A percentile compares a stretch with the other conserved stretches of the same genome.
phyloP scores from a whole-genome alignment of 1,139 yeast species.

The Pichia sp. region DNA sequence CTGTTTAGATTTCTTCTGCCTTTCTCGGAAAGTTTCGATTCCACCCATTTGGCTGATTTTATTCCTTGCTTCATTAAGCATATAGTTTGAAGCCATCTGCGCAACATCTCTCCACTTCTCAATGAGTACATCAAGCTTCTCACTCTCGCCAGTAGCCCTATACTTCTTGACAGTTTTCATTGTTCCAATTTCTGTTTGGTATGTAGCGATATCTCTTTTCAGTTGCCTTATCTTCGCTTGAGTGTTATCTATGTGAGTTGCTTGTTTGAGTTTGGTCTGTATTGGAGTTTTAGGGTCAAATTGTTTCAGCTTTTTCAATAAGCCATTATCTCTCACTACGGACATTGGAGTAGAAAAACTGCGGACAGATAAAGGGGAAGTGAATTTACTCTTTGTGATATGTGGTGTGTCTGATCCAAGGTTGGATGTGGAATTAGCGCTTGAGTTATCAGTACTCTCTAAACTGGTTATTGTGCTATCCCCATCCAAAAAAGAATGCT shows the following conservation, averaged over 20 bases:
- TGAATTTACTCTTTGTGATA: not conserved
- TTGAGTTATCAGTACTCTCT: too few relatives aligned
- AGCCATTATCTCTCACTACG: constrained; percentile 11
- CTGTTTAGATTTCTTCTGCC: constrained; percentile 29
- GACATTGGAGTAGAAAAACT: constrained; percentile 21
- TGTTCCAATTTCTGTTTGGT: constrained; percentile 25
- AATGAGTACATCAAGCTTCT: constrained; percentile 26
- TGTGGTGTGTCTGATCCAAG: constrained; percentile 4
- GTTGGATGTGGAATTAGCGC: constrained; percentile 1
- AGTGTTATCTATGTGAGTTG: constrained; percentile 9
- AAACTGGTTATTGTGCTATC: constrained; percentile 1
- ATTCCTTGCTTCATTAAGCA: constrained; percentile 33
- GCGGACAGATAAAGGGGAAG: constrained; percentile 14
- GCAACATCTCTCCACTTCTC: constrained; percentile 39
- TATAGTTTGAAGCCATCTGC: constrained; percentile 35
- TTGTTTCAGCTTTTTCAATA: too few relatives aligned
- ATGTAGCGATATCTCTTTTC: constrained; percentile 24
- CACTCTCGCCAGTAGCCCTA: constrained; percentile 21
- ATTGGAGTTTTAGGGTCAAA: constrained; percentile 14
- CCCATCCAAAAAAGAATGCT: not conserved
- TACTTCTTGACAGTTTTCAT: constrained; percentile 31
- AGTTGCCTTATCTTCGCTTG: constrained; percentile 16
- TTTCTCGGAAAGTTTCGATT: constrained; percentile 32
- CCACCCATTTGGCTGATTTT: constrained; percentile 41
- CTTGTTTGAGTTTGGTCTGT: constrained; percentile 15